These are phyloP conservation scores for Ophiostoma quercus DNA, from an alignment of 2,329 filamentous ascomycete genomes.

Conservation along the genomic window DNA sequence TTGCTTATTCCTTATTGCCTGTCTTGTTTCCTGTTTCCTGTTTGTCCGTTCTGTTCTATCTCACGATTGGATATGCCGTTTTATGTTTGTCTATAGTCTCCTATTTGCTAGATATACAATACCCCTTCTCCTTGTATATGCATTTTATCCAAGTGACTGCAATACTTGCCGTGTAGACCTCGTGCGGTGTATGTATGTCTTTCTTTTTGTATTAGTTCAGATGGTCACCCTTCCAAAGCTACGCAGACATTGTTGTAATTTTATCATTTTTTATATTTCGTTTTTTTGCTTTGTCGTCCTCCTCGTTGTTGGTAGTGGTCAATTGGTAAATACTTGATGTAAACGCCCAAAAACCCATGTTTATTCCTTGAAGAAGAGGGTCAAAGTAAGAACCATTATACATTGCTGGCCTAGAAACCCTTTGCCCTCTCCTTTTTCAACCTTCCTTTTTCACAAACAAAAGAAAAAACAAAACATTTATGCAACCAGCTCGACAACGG, in stretches of 20 bases:
- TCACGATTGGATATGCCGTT: conserved; percentile 7
- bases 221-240: background rate
- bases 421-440: background rate
- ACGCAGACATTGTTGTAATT: background rate
- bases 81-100: conserved; percentile 9
- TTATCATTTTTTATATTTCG: conserved; percentile 13
- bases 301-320: conserved; percentile 14
- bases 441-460: conserved; percentile 14
- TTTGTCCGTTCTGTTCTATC: background rate
- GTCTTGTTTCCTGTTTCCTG: background rate
- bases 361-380: conserved; percentile 3
- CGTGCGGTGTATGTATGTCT: too few species aligned
- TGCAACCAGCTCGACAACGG: conserved; percentile 91
- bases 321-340: conserved; percentile 16
- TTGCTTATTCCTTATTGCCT: background rate
- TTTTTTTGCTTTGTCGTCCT: conserved; percentile 13
- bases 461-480: conserved; percentile 43
- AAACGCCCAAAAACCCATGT: conserved; percentile 16
- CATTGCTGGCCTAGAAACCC: conserved; percentile 13
- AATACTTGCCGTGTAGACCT: background rate
- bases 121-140: conserved; percentile 14
- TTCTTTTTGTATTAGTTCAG: too few species aligned
- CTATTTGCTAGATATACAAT: conserved; percentile 18
- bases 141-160: too few species aligned
- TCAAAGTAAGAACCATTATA: conserved; percentile 2